These are phyloP conservation scores for Globisporangium lucens DNA, from an alignment of 352 stramenopile species.

Conservation along the genomic window DNA sequence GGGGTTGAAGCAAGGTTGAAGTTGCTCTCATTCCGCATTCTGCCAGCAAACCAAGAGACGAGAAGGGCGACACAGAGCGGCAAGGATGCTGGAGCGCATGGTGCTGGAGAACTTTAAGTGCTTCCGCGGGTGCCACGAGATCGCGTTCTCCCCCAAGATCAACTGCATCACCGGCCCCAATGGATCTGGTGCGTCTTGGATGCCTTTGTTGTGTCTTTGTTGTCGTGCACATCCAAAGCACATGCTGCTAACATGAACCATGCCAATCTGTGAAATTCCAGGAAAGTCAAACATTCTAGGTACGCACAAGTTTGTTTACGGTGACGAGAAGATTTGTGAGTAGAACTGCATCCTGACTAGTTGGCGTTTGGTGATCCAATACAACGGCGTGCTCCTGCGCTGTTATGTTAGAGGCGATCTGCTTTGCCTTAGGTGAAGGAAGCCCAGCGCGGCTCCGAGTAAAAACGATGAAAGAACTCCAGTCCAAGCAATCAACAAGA, in stretches of 20 bases:
- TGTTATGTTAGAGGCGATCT: slow-evolving; percentile 33
- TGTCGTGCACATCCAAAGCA: background rate
- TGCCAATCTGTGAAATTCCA: slow-evolving; percentile 3
- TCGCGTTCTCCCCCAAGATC: background rate
- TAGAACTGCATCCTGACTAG: background rate
- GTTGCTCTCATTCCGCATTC: slow-evolving; percentile 10
- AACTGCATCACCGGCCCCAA: slow-evolving; percentile 16
- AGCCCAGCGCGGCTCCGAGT: slow-evolving; percentile 28
- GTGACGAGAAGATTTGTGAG: background rate
- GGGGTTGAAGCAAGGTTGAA: background rate
- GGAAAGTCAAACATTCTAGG: slow-evolving; percentile 47
- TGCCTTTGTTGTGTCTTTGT: slow-evolving; percentile 1
- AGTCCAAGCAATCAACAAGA: slow-evolving; percentile 17
- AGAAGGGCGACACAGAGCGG: background rate
- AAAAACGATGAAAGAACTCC: slow-evolving; percentile 28
- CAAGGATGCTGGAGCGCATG: slow-evolving; percentile 29
- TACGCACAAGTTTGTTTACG: background rate
- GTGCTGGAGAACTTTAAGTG: slow-evolving; percentile 45
- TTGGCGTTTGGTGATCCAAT: background rate
- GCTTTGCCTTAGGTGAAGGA: slow-evolving; percentile 41
- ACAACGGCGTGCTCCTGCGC: background rate
- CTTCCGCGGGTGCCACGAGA: background rate
- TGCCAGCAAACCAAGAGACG: background rate
- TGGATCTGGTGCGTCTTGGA: slow-evolving; percentile 26
- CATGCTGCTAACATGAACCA: background rate